A percentile compares a stretch with the other conserved stretches of the same genome.
Evolutionary conservation across 2,329 filamentous ascomycete species (phyloP).

Genomic region (Aspergillus sp.): DNA sequence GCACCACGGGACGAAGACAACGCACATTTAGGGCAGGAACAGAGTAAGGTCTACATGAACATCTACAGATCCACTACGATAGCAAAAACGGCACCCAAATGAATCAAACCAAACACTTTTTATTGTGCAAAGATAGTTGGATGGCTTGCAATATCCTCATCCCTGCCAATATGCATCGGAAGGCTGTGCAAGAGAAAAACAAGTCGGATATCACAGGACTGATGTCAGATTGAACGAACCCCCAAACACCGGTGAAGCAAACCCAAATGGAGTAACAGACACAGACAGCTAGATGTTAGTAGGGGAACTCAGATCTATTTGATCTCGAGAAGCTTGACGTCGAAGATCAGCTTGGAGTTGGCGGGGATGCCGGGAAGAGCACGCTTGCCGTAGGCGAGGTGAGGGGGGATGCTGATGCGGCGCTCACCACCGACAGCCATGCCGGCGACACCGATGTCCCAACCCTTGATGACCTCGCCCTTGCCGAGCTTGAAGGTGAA

Average conservation of each 20-base stretch:
- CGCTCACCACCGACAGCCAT: conserved; percentile 95
- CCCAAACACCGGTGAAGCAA: conserved; percentile 23
- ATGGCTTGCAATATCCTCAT: conserved; percentile 38
- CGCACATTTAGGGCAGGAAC: background rate
- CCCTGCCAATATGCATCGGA: conserved; percentile 29
- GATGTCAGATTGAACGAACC: conserved; percentile 25
- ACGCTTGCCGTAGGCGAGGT: conserved; percentile 87
- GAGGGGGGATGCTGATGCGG: conserved; percentile 82
- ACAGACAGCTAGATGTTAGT: background rate
- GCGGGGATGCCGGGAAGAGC: conserved; percentile 79
- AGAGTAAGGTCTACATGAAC: background rate
- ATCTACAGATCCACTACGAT: background rate
- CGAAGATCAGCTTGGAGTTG: conserved; percentile 91
- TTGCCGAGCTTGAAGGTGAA: conserved; percentile 94
- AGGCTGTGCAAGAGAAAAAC: conserved; percentile 33
- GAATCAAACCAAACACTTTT: conserved; percentile 4
- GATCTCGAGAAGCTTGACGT: conserved; percentile 82
- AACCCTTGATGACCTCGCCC: conserved; percentile 97
- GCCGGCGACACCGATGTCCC: conserved; percentile 91
- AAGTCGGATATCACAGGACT: conserved; percentile 42
- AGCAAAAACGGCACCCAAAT: background rate
- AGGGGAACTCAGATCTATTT: conserved; percentile 58
- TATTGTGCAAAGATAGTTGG: conserved; percentile 14
- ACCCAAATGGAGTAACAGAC: conserved; percentile 13
- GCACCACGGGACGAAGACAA: background rate